Evolutionary conservation across 352 stramenopile genomes (phyloP), one percentile per base, ranked within the genome.

Genomic region (Phytophthora syringae): DNA sequence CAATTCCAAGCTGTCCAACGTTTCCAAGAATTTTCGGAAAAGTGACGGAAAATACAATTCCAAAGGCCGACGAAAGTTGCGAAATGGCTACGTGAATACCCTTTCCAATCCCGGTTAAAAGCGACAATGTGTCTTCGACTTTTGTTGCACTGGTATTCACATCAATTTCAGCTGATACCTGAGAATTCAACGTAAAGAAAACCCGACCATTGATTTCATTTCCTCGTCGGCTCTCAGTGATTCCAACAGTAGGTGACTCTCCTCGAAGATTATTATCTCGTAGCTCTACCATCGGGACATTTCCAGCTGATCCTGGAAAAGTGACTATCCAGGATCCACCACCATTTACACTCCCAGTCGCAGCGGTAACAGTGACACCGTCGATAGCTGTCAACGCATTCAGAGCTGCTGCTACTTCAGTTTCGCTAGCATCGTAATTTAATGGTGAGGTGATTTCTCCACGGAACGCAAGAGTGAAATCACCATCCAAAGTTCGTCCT

Each of bases 321-420:
- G 79, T 80, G 2, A 90, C 47, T 0, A 74, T 51, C 78, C 84
- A 90, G 0, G 70, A 52, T 9, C 57, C 52, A 1, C 75, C 79
- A 13, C 75, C 75, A 18, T 77, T 82, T 5, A 59, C 52, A 37
- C 72, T 60, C 1, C 27, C 36, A 13, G 37, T 21, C 11, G 52
- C 40, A n/a, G 18, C 9, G 32, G 57, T 50, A 1, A 82, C 78
- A 1, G 56, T 73, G 5, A 88, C 66, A 10, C 52, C 64, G 10
- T 56, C 57, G 34, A 80, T 56, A 12, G 18, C 37, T 7, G 4
- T 25, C 1, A 88, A 49, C 0, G 3, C n/a, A 9, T 76, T 67
- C 2, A 88, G 53, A 22, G 70, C 74, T n/a, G 40, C 40, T 57
- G 74, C 47, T 12, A 92, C 25, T 30, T 77, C 42, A 20, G 30